phyloP scores from a whole-genome alignment of 2,329 filamentous ascomycete species.

The Zalaria sp. region DNA sequence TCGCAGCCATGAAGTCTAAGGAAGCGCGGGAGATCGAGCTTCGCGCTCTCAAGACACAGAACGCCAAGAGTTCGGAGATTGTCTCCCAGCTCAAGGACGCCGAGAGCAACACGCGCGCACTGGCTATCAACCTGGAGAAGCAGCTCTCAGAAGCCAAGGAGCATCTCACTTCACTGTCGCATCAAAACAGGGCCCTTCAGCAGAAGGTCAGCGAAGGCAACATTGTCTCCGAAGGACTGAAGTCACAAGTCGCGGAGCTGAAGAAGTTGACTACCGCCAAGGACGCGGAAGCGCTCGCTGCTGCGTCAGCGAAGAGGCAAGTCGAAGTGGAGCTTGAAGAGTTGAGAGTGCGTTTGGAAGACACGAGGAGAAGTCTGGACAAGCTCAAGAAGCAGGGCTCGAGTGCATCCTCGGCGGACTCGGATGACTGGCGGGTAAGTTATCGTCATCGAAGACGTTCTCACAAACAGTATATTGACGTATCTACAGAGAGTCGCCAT shows the following conservation, averaged over 20 bases:
- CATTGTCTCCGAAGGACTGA: constrained; percentile 57
- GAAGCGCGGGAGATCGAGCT: constrained; percentile 75
- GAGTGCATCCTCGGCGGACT: constrained; percentile 55
- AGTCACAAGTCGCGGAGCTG: constrained; percentile 63
- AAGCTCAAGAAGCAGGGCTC: constrained; percentile 61
- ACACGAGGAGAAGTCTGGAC: constrained; percentile 70
- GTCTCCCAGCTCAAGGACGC: constrained; percentile 86
- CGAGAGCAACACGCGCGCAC: constrained; percentile 59
- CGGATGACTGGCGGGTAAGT: constrained; percentile 76
- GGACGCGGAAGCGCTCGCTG: constrained; percentile 53
- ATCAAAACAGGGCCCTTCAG: constrained; percentile 65
- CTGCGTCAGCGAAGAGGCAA: constrained; percentile 46
- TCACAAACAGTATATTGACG: background rate
- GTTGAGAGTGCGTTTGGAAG: constrained; percentile 61
- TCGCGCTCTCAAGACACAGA: constrained; percentile 64
- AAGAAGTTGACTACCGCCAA: constrained; percentile 61
- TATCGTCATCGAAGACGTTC: background rate
- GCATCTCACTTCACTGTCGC: constrained; percentile 53
- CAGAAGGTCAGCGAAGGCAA: constrained; percentile 54
- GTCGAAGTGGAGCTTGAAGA: constrained; percentile 63
- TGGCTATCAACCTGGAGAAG: constrained; percentile 79
- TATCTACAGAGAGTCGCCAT: constrained; percentile 53
- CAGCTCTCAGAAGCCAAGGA: constrained; percentile 74
- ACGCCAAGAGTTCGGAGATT: constrained; percentile 82
- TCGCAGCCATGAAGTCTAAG: constrained; percentile 86